Conservation (phyloP, 495 filamentous ascomycete species). For the Margaritispora aquatica region DNA sequence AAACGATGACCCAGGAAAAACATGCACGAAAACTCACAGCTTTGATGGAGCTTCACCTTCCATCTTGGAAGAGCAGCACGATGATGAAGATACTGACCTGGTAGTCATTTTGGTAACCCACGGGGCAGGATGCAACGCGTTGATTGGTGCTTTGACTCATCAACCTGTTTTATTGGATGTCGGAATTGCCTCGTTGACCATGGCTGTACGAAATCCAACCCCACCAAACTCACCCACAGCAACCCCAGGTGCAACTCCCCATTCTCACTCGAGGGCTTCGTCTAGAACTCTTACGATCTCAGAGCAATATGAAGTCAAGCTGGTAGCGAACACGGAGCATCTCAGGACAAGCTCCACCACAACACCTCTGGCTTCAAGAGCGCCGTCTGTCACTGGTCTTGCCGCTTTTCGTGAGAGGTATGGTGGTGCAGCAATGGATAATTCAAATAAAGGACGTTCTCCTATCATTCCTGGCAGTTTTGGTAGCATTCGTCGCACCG, state of each 20-base stretch:
- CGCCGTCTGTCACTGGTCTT: constrained; percentile 20
- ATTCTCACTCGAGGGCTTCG: constrained; percentile 26
- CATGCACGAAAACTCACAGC: constrained; percentile 14
- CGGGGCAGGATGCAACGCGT: constrained; percentile 94
- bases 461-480: constrained; percentile 9
- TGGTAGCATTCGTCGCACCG: constrained; percentile 22
- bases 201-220: constrained; percentile 65
- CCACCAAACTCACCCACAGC: constrained; percentile 24
- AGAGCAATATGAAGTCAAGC: constrained; percentile 68
- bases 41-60: constrained; percentile 9
- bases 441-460: constrained; percentile 19
- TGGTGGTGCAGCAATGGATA: constrained; percentile 24
- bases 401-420: constrained; percentile 14
- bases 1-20: constrained; percentile 20
- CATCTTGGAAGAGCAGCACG: not conserved
- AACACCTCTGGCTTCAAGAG: constrained; percentile 23
- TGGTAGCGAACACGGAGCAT: constrained; percentile 77
- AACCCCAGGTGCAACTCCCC: constrained; percentile 24
- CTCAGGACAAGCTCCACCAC: constrained; percentile 46
- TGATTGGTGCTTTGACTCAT: constrained; percentile 85
- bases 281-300: constrained; percentile 33
- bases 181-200: constrained; percentile 80
- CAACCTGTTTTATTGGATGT: constrained; percentile 87
- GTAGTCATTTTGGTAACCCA: constrained; percentile 92
- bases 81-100: constrained; percentile 52